Base-by-base conservation (phyloP, 495 filamentous ascomycete genomes). In the Aspergillus incahuasiensis region DNA sequence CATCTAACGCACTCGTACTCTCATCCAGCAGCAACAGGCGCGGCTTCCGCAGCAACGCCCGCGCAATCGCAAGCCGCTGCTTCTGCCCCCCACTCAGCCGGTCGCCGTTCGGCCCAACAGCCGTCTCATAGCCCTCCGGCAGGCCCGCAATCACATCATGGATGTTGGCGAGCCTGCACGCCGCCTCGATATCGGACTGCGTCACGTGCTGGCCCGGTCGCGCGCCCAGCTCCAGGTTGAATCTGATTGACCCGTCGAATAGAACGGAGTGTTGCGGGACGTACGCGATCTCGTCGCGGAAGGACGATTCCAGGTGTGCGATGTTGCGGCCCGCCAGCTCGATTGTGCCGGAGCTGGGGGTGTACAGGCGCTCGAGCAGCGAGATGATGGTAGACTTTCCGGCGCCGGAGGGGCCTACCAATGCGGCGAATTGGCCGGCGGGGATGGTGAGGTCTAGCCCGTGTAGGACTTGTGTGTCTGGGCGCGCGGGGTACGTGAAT, bases 11-110 rank as follows among this genome's bases (percentile, higher is more conserved):
- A 22, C 77, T 82, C 3, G 89, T 92, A 4, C 87, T 85, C 70
- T 94, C 89, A 60, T 94, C 89, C 7, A 94, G 72, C 30, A 94
- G 63, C 60, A 91, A 65, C 48, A 91, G 70, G 11, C 75, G 69
- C 5, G 89, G 87, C 21, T 84, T 76, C 12, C 87, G 79, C 6
- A 92, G 79, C 45, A 91, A 68, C 1, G 88, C 87, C 24, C 89
- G 68, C 4, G 89, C 88, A 52, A 94, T 87, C 6, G 84, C 80
- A n/a, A 92, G 68, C 3, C 88, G 77, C 67, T 92, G 89, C 62
- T 82, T 82, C 69, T 94, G 89, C 0, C 88, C 89, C 9, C 88
- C 89, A 0, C 82, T 86, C 45, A 94, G 76, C 32, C 74, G 22
- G 5, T 83, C 73, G 0, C 86, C 86, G 52, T 83, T 82, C 39